Evolutionary conservation across 2,329 filamentous ascomycete species (phyloP), one percentile per base, ranked within the genome.

Genomic region (Geosmithia putterillii): DNA sequence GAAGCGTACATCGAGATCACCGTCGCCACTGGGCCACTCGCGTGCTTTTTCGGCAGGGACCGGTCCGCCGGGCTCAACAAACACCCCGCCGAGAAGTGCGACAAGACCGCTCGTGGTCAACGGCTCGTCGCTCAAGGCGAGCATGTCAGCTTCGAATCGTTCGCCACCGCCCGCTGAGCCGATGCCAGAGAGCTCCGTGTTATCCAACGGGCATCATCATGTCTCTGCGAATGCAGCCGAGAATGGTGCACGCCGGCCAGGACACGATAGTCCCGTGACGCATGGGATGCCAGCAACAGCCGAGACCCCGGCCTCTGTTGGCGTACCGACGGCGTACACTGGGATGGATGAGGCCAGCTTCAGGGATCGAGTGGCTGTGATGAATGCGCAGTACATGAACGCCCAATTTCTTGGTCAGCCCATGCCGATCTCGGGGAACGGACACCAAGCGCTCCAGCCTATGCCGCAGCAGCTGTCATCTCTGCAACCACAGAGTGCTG

Each of bases 91-190:
- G 43, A 64, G 55, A 28, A 54, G 54, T 34, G 47, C 52, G 18
- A 54, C 64, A 7, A 65, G 71, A 10, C 74, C 74, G 0, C 55
- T 76, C 2, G 67, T 78, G 9, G 74, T 76, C 3, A 73, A 74
- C 43, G 70, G 70, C 4, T 70, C 69, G 4, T 58, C 58, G 6
- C 50, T 65, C 38, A 64, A 59, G 46, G 58, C 61, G 6, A 59
- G 56, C 36, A 54, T 58, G 3, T 43, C 50, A 50, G 18, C 51
- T 46, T 20, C 56, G 49, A 28, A 36, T 43, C 22, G 51, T 47
- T 28, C 36, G 4, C 46, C 50, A 38, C 44, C 42, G 25, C 40
- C 47, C 0, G 46, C 52, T 32, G 28, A 32, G 28, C 28, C 28
- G 28, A 32, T 14, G 15, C 28, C 10, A 3, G 28, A 12, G 28